Conservation (phyloP, 257 asterid species). For the Solanum virginianum region DNA sequence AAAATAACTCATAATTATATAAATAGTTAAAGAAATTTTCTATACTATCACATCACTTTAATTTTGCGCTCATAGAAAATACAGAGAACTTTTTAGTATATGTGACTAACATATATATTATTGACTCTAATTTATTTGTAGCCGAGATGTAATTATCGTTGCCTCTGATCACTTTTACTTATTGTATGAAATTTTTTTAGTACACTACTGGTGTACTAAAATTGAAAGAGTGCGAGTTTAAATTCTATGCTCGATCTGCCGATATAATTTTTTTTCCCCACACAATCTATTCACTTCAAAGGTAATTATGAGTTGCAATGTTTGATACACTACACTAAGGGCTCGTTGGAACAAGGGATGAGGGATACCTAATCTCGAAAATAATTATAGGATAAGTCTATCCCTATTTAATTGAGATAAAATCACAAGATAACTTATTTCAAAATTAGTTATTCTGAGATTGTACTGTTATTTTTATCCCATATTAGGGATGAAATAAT, state of each 20-base stretch:
- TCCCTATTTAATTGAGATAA: too few relatives aligned
- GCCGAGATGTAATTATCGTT: background rate
- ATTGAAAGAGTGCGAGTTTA: background rate
- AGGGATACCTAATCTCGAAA: too few relatives aligned
- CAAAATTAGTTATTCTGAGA: too few relatives aligned
- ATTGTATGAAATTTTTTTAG: background rate
- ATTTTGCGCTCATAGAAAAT: background rate
- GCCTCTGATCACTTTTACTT: background rate
- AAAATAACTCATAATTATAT: background rate
- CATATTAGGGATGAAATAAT: too few relatives aligned
- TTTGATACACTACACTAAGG: too few relatives aligned
- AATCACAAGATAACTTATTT: too few relatives aligned
- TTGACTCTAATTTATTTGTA: accelerated
- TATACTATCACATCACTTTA: background rate
- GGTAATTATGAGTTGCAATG: background rate
- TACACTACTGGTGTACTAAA: background rate
- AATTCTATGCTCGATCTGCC: background rate
- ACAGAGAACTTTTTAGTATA: background rate
- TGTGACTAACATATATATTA: background rate
- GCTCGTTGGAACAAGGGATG: too few relatives aligned
- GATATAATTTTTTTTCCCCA: too few relatives aligned
- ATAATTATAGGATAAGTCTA: too few relatives aligned
- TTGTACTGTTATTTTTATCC: too few relatives aligned
- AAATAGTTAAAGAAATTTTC: too few relatives aligned
- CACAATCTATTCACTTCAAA: background rate